Conservation (phyloP, 305 asterid species). For the Caryopteris hybrid region DNA sequence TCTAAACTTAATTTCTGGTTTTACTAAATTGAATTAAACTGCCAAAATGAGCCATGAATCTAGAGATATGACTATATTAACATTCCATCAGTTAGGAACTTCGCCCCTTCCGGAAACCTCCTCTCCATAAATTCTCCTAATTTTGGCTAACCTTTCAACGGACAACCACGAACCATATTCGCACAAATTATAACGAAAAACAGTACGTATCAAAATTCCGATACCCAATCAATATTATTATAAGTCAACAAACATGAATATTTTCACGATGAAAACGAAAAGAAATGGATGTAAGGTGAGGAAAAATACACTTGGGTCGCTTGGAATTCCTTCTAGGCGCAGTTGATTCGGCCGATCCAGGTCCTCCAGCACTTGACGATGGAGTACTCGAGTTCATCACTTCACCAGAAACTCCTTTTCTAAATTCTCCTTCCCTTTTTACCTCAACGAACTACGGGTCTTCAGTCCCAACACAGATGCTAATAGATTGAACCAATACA, state of each 20-base stretch:
- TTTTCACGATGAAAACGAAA: neutral
- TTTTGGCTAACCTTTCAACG: neutral
- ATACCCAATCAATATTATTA: neutral
- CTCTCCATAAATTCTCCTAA: neutral
- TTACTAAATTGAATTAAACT: neutral
- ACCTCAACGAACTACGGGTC: neutral
- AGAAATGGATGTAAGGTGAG: neutral
- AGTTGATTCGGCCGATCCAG: conserved; percentile 75
- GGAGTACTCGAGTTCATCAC: conserved; percentile 57
- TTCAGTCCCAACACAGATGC: neutral
- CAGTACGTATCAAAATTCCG: neutral
- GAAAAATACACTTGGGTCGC: conserved; percentile 76
- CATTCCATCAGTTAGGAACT: neutral
- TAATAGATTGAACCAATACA: conserved; percentile 5
- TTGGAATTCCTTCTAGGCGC: conserved; percentile 76
- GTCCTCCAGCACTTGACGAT: conserved; percentile 63
- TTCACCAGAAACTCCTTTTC: conserved; percentile 9
- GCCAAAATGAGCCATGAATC: neutral
- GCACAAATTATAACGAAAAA: neutral
- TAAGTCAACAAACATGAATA: neutral
- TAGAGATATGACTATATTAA: neutral
- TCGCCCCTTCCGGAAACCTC: neutral
- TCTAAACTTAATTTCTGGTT: neutral
- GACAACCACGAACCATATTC: too few species aligned
- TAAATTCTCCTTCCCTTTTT: neutral